Conservation (phyloP, 257 asterid species). For the Solanum peruvianum region DNA sequence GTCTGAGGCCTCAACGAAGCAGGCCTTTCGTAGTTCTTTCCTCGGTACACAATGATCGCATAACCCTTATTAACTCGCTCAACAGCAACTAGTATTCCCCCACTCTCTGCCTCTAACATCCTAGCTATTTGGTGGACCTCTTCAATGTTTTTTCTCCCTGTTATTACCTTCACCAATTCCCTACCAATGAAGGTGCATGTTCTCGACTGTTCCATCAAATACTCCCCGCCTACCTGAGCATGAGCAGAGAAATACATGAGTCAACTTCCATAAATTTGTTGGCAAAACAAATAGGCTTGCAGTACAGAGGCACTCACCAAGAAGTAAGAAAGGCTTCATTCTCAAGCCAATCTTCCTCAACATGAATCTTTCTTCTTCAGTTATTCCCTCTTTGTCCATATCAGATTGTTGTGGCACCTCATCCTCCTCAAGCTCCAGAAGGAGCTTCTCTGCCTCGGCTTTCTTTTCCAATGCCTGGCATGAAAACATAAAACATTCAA, state of each 20-base stretch:
- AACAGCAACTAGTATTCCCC: slow-evolving; percentile 93
- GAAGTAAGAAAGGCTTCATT: slow-evolving; percentile 77
- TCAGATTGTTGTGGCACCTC: slow-evolving; percentile 48
- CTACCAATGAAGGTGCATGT: slow-evolving; percentile 99
- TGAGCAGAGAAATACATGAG: background rate
- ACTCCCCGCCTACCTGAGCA: slow-evolving; percentile 89
- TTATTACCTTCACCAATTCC: slow-evolving; percentile 85
- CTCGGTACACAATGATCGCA: slow-evolving; percentile 84
- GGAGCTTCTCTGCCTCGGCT: slow-evolving; percentile 66
- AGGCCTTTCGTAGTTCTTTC: slow-evolving; percentile 87
- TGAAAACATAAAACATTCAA: slow-evolving; percentile 7
- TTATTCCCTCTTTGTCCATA: slow-evolving; percentile 84
- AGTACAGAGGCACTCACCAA: slow-evolving; percentile 47
- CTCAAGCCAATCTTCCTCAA: slow-evolving; percentile 88
- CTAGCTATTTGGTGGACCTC: slow-evolving; percentile 68
- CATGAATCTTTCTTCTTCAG: slow-evolving; percentile 95
- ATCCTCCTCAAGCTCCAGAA: slow-evolving; percentile 48
- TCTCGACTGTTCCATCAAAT: slow-evolving; percentile 93
- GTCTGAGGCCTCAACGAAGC: slow-evolving; percentile 83
- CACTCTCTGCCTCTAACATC: slow-evolving; percentile 83
- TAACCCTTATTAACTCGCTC: slow-evolving; percentile 80
- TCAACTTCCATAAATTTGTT: background rate
- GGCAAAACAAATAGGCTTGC: background rate
- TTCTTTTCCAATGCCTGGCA: slow-evolving; percentile 76
- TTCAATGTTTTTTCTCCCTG: slow-evolving; percentile 51